Evolutionary conservation across 176 grass and related monocot species (phyloP).

Genomic region (Phoenix roebelenii): DNA sequence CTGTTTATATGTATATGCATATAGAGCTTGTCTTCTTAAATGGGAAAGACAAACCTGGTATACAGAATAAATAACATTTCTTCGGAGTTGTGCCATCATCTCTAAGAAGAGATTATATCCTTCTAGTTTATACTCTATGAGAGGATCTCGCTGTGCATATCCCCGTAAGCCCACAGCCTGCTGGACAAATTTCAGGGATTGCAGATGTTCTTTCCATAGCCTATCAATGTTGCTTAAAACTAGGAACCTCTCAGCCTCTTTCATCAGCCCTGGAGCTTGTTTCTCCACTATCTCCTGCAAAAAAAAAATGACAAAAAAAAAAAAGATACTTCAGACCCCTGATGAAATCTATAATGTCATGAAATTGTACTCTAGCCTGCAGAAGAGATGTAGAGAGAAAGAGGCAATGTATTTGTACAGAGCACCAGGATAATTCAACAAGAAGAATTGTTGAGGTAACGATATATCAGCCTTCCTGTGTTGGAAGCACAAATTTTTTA

Average conservation of each 20-base stretch:
- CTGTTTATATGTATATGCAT: slow-evolving; percentile 8
- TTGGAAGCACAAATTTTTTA: no score
- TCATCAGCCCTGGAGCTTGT: slow-evolving; percentile 87
- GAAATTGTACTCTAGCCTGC: no score
- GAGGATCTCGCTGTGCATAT: slow-evolving; percentile 91
- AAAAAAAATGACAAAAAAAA: not conserved
- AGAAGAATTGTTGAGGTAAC: not conserved
- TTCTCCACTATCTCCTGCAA: slow-evolving; percentile 83
- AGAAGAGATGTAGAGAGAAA: not conserved
- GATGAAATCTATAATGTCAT: no score
- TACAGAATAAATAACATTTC: slow-evolving; percentile 96
- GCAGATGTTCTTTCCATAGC: slow-evolving; percentile 98
- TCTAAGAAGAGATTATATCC: slow-evolving; percentile 98
- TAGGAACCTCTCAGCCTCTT: slow-evolving; percentile 84
- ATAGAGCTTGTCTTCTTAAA: not conserved
- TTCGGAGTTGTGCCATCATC: slow-evolving; percentile 97
- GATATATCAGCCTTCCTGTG: no score
- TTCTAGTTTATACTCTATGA: slow-evolving; percentile 96
- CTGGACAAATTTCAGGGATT: slow-evolving; percentile 95
- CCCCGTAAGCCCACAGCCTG: slow-evolving; percentile 96
- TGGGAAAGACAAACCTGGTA: slow-evolving; percentile 67
- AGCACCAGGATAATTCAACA: not conserved
- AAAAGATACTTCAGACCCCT: no score
- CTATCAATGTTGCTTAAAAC: slow-evolving; percentile 97
- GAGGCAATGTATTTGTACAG: not conserved